These are phyloP conservation scores for Penicillium sumatraense DNA, from an alignment of 2,329 filamentous ascomycete genomes.

Conservation along the genomic window DNA sequence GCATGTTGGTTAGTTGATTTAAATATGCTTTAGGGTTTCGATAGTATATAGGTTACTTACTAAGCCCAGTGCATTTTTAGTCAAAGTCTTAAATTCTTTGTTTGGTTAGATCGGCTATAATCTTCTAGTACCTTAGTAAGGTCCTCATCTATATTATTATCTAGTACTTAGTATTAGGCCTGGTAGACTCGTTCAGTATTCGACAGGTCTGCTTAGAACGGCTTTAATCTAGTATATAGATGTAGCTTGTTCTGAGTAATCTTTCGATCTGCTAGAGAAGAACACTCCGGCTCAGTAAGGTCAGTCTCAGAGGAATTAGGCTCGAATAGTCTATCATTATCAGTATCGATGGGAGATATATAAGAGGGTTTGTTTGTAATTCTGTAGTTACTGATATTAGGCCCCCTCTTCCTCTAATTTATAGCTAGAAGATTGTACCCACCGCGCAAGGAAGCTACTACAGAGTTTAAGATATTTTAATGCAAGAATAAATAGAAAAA, in stretches of 20 bases:
- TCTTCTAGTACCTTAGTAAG: constrained; percentile 23
- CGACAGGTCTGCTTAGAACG: constrained; percentile 1
- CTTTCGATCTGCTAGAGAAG: constrained; percentile 4
- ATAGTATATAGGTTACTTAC: constrained; percentile 13
- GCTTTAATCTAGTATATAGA: constrained; percentile 1
- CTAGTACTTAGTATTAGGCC: constrained; percentile 19
- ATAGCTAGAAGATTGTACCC: constrained; percentile 5
- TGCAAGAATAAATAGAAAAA: constrained; percentile 6
- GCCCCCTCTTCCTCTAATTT: constrained; percentile 1
- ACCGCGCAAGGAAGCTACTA: constrained; percentile 2
- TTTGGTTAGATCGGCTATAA: constrained; percentile 24
- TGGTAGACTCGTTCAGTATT: constrained; percentile 12
- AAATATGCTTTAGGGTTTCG: background rate
- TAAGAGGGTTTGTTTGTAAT: constrained; percentile 13
- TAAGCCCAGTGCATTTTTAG: constrained; percentile 20
- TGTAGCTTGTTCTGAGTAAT: constrained; percentile 7
- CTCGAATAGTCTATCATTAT: constrained; percentile 12
- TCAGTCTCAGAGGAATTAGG: constrained; percentile 16
- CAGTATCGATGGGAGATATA: constrained; percentile 12
- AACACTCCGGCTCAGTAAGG: constrained; percentile 16
- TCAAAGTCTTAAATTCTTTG: constrained; percentile 18
- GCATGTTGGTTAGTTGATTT: constrained; percentile 9
- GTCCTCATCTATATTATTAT: constrained; percentile 27
- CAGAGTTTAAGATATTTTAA: constrained; percentile 3
- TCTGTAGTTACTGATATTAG: constrained; percentile 3